phyloP scores from a whole-genome alignment of 495 filamentous ascomycete species.

The Talaromyces trachyspermus region DNA sequence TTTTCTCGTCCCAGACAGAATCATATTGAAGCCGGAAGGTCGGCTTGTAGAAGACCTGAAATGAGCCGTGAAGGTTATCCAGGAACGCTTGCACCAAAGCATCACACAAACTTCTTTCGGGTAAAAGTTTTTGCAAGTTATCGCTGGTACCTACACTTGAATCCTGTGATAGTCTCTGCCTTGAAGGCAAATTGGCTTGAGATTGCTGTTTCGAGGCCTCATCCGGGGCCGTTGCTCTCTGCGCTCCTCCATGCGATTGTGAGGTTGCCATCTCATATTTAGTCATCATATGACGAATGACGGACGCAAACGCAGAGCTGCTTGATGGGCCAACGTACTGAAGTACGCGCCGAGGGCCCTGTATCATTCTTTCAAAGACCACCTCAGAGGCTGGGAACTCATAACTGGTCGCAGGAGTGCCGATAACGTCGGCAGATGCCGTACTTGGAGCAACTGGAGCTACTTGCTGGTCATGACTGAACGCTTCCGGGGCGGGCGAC shows the following conservation, averaged over 20 bases:
- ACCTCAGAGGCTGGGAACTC: neutral
- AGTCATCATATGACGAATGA: conserved; percentile 3
- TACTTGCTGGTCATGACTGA: neutral
- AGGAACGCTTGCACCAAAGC: conserved; percentile 34
- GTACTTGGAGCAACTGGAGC: neutral
- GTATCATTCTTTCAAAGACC: conserved; percentile 2
- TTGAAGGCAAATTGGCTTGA: neutral
- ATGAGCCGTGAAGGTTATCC: conserved; percentile 34
- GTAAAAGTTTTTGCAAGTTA: neutral
- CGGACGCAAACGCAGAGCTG: conserved; percentile 11
- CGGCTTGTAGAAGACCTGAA: conserved; percentile 35
- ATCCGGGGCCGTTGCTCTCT: neutral
- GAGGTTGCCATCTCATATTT: neutral
- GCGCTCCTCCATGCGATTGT: neutral
- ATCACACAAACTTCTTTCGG: conserved; percentile 13
- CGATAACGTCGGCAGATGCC: neutral
- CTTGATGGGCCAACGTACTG: conserved; percentile 34
- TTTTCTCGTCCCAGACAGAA: conserved; percentile 13
- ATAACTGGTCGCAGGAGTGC: neutral
- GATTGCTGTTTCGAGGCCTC: neutral
- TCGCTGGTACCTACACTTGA: neutral
- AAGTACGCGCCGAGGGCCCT: conserved; percentile 2
- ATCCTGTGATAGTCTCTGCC: neutral
- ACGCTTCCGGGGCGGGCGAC: conserved; percentile 5
- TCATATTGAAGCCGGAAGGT: conserved; percentile 37